phyloP scores from a whole-genome alignment of 23 red algal species.

The Agarophyton chilense region DNA sequence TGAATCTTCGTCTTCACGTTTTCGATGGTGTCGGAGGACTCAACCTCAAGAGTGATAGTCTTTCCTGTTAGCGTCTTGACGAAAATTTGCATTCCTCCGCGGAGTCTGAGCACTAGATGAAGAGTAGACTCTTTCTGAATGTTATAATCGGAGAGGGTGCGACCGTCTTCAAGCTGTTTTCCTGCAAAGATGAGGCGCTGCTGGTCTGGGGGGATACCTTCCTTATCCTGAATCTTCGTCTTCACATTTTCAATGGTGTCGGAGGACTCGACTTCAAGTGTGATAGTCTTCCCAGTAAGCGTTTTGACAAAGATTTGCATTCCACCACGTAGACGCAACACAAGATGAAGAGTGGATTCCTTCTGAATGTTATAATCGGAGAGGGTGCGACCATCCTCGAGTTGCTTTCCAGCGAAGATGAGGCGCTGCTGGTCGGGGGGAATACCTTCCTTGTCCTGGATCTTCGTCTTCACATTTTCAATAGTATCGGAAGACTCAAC shows the following conservation, averaged over 20 bases:
- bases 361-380: slow-evolving; percentile 97
- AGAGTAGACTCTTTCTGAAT: slow-evolving; percentile 99
- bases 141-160: slow-evolving; percentile 98
- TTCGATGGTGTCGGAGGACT: slow-evolving; percentile 98
- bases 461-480: slow-evolving; percentile 93
- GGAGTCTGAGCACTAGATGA: slow-evolving; percentile 91
- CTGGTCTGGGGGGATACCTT: slow-evolving; percentile 99
- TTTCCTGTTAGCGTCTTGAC: slow-evolving; percentile 99
- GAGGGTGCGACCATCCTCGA: slow-evolving; percentile 92
- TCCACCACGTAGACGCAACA: slow-evolving; percentile 87
- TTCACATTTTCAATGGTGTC: slow-evolving; percentile 99
- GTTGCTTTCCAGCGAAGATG: slow-evolving; percentile 96
- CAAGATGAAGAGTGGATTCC: slow-evolving; percentile 94
- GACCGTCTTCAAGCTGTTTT: slow-evolving; percentile 99
- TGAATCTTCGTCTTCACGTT: slow-evolving; percentile 99
- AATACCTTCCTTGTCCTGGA: slow-evolving; percentile 97
- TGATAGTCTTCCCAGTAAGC: slow-evolving; percentile 98
- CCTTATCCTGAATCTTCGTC: slow-evolving; percentile 99
- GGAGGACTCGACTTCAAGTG: slow-evolving; percentile 98
- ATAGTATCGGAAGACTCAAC: slow-evolving; percentile 93
- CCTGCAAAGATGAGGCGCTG: slow-evolving; percentile 99
- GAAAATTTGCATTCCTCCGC: slow-evolving; percentile 97
- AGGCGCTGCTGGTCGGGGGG: slow-evolving; percentile 95
- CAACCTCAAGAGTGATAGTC: slow-evolving; percentile 98
- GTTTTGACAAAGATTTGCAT: slow-evolving; percentile 95